Evolutionary conservation across 2,329 filamentous ascomycete species (phyloP).

Genomic region (Didymella glomerata): DNA sequence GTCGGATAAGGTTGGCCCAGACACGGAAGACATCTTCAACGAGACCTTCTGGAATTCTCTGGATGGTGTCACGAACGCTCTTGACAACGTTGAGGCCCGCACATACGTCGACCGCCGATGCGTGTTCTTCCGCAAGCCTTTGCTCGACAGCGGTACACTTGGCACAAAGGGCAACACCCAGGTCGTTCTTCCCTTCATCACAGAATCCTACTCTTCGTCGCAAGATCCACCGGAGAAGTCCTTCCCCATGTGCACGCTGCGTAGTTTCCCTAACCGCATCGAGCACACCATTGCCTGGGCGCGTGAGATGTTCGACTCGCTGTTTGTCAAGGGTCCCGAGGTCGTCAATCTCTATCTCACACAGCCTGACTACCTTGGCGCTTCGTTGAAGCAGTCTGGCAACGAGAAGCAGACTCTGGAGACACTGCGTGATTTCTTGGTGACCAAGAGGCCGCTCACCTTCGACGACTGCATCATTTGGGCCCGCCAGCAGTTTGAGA

Average conservation of each 20-base stretch:
- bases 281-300: conserved; percentile 99
- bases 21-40: conserved; percentile 94
- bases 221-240: conserved; percentile 98
- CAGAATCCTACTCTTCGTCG: conserved; percentile 96
- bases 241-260: conserved; percentile 97
- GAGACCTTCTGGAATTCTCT: conserved; percentile 88
- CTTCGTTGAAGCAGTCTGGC: conserved; percentile 87
- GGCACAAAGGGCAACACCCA: conserved; percentile 99
- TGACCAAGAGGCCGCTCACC: conserved; percentile 86
- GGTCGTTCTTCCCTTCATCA: conserved; percentile 87
- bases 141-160: conserved; percentile 96
- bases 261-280: conserved; percentile 97
- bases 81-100: conserved; percentile 96
- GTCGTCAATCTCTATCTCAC: conserved; percentile 93
- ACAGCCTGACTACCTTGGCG: conserved; percentile 88
- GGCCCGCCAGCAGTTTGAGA: conserved; percentile 93
- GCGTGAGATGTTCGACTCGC: conserved; percentile 92
- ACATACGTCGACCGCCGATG: conserved; percentile 96
- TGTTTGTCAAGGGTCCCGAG: conserved; percentile 92
- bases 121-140: conserved; percentile 96
- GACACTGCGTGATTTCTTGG: conserved; percentile 87
- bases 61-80: conserved; percentile 93
- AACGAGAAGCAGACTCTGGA: conserved; percentile 95
- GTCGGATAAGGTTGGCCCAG: conserved; percentile 87
- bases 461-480: conserved; percentile 98